Evolutionary conservation across 2,329 filamentous ascomycete species (phyloP).

Genomic region (Coleophoma cylindrospora): DNA sequence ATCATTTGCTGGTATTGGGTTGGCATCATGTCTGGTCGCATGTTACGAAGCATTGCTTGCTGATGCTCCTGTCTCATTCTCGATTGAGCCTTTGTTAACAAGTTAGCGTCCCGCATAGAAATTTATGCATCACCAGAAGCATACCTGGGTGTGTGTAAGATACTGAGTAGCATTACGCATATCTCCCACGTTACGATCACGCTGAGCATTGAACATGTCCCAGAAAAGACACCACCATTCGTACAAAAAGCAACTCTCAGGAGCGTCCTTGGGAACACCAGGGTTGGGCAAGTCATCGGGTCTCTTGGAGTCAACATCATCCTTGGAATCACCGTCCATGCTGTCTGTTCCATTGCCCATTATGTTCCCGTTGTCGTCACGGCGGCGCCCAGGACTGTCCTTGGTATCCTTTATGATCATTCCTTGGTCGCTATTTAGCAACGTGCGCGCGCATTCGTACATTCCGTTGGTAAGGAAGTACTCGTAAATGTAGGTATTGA

Average conservation of each 20-base stretch:
- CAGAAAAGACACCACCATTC: constrained; percentile 98
- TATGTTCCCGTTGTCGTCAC: constrained; percentile 62
- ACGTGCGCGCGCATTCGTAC: constrained; percentile 74
- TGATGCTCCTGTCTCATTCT: constrained; percentile 72
- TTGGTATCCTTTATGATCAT: constrained; percentile 54
- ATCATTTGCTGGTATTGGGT: constrained; percentile 60
- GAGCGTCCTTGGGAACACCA: constrained; percentile 57
- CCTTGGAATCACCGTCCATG: constrained; percentile 81
- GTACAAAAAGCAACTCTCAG: constrained; percentile 79
- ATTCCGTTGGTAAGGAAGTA: constrained; percentile 85
- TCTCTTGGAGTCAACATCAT: constrained; percentile 67
- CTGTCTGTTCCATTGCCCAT: constrained; percentile 65
- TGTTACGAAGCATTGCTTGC: constrained; percentile 70
- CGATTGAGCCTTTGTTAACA: constrained; percentile 50
- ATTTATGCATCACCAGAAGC: constrained; percentile 15
- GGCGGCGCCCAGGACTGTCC: constrained; percentile 63
- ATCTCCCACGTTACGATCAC: constrained; percentile 48
- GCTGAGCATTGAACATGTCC: constrained; percentile 87
- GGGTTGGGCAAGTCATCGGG: constrained; percentile 77
- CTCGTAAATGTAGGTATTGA: constrained; percentile 89
- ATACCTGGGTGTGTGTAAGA: constrained; percentile 77
- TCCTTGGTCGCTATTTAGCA: constrained; percentile 62
- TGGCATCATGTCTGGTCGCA: constrained; percentile 58
- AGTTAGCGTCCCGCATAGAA: too few relatives aligned
- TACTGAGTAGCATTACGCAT: constrained; percentile 68